Conservation (phyloP, 352 stramenopile genomes). For the Phytophthora nicotianae region DNA sequence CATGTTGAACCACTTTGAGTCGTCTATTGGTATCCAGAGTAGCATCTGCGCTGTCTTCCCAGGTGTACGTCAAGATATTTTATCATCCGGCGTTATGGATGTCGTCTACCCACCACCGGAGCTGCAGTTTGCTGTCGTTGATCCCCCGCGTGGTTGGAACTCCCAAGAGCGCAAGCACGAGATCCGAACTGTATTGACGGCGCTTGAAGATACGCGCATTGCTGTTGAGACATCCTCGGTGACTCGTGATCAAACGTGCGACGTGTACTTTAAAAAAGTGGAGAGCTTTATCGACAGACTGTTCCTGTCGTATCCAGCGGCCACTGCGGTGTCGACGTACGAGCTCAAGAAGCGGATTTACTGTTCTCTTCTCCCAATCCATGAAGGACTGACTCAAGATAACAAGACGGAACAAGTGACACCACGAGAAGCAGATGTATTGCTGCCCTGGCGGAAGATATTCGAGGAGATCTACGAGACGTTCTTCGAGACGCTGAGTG, state of each 20-base stretch:
- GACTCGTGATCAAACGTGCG: constrained; percentile 45
- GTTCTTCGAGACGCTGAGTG: constrained; percentile 62
- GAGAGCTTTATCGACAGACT: constrained; percentile 60
- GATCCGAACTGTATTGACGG: constrained; percentile 34
- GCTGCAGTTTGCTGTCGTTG: constrained; percentile 41
- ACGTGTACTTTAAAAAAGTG: constrained; percentile 62
- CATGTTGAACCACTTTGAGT: constrained; percentile 41
- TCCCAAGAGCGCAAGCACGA: constrained; percentile 34
- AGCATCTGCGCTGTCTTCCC: constrained; percentile 32
- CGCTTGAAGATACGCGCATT: constrained; percentile 39
- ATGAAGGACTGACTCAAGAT: constrained; percentile 42
- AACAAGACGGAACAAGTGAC: constrained; percentile 15
- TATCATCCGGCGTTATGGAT: constrained; percentile 38
- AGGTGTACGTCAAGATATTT: constrained; percentile 37
- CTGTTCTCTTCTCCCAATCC: constrained; percentile 52
- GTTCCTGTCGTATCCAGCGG: constrained; percentile 38
- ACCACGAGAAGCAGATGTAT: constrained; percentile 20
- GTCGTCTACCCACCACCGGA: constrained; percentile 46
- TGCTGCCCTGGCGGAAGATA: constrained; percentile 64
- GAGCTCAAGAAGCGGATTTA: constrained; percentile 76
- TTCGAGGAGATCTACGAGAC: constrained; percentile 63
- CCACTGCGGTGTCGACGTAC: constrained; percentile 45
- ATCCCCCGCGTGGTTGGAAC: constrained; percentile 45
- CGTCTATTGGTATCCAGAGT: constrained; percentile 32
- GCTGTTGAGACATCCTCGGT: constrained; percentile 21